These are phyloP conservation scores for Talaromyces proteolyticus DNA, from an alignment of 495 filamentous ascomycete genomes.

Conservation along the genomic window DNA sequence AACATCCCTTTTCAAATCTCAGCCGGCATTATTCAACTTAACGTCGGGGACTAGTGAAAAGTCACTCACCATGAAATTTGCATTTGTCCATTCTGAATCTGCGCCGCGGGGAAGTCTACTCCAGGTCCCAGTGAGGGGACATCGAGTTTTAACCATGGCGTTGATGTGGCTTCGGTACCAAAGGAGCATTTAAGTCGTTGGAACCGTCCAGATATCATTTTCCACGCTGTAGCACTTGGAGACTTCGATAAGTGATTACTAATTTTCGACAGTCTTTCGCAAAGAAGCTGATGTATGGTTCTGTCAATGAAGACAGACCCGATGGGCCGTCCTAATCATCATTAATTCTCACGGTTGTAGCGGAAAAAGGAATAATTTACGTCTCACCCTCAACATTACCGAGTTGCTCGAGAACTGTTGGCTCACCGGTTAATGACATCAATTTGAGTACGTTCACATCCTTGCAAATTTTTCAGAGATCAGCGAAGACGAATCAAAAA, in stretches of 20 bases:
- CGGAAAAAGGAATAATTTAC: no score
- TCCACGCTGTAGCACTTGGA: conserved; percentile 19
- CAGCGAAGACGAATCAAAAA: background rate
- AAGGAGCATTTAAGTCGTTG: conserved; percentile 34
- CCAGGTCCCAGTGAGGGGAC: conserved; percentile 19
- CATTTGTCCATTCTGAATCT: conserved; percentile 28
- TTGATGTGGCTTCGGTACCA: conserved; percentile 19
- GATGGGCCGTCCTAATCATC: conserved; percentile 22
- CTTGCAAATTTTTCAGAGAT: no score
- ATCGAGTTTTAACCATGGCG: conserved; percentile 21
- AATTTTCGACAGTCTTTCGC: conserved; percentile 17
- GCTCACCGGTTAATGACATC: conserved; percentile 17
- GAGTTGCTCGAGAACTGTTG: conserved; percentile 27
- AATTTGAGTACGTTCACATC: conserved; percentile 34
- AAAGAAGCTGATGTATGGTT: conserved; percentile 18
- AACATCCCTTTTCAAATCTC: background rate
- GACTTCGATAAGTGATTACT: conserved; percentile 11
- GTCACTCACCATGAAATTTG: conserved; percentile 20
- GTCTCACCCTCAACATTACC: conserved; percentile 30
- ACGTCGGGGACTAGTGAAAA: background rate
- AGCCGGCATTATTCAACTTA: no score
- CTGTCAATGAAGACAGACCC: conserved; percentile 35
- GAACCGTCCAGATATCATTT: conserved; percentile 30
- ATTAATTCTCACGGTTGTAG: no score
- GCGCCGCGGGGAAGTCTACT: conserved; percentile 15